phyloP scores from a whole-genome alignment of 441 rosid genomes.

The Brassica hybrid region DNA sequence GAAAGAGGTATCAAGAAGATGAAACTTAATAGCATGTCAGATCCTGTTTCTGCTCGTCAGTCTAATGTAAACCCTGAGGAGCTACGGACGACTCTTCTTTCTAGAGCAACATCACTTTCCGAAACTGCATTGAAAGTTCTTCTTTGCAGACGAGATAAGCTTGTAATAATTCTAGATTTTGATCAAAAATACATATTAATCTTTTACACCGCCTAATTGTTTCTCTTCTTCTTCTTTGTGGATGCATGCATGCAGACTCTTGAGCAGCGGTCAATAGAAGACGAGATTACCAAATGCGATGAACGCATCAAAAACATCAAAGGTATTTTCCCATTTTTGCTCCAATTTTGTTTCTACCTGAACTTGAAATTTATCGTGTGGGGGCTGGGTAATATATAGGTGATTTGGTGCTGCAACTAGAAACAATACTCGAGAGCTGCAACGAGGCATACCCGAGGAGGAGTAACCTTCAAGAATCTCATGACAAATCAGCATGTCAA shows the following conservation, averaged over 20 bases:
- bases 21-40: conserved; percentile 33
- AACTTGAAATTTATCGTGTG: background rate
- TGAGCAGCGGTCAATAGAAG: conserved; percentile 68
- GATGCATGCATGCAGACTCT: conserved; percentile 53
- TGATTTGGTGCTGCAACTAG: conserved; percentile 57
- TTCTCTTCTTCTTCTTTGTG: background rate
- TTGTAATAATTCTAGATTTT: conserved; percentile 52
- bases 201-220: too few relatives aligned
- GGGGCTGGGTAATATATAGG: conserved; percentile 30
- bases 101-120: conserved; percentile 54
- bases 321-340: conserved; percentile 41
- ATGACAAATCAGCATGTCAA: conserved; percentile 42
- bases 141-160: conserved; percentile 61
- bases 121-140: conserved; percentile 62
- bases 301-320: conserved; percentile 55
- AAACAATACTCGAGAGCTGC: conserved; percentile 57
- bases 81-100: conserved; percentile 44
- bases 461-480: conserved; percentile 30
- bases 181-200: background rate
- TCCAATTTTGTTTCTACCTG: conserved; percentile 22
- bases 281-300: conserved; percentile 75
- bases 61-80: conserved; percentile 50
- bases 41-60: conserved; percentile 37
- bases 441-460: conserved; percentile 41
- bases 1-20: conserved; percentile 39